A percentile compares a stretch with the other conserved stretches of the same genome.
Conservation (phyloP, 768 basidiomycete genomes). For the Rubroboletus satanas region DNA sequence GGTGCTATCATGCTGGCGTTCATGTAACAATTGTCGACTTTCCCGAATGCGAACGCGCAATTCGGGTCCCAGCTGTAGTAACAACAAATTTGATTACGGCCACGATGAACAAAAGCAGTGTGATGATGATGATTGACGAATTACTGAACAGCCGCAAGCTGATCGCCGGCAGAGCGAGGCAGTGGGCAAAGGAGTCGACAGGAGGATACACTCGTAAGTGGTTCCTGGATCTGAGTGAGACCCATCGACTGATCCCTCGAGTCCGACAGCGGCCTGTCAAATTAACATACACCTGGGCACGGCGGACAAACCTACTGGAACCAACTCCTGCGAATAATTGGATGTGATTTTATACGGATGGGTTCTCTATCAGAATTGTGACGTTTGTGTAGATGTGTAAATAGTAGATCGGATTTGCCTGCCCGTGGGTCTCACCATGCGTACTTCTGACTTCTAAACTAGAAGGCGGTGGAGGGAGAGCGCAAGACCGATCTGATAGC, state of each 20-base stretch:
- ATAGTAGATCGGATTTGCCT: not conserved
- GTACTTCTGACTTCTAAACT: not conserved
- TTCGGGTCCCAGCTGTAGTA: not conserved
- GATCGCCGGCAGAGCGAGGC: not conserved
- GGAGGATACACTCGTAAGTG: too few relatives aligned
- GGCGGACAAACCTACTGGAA: too few relatives aligned
- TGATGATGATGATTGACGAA: not conserved
- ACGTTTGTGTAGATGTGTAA: not conserved
- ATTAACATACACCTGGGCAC: too few relatives aligned
- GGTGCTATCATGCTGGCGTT: not conserved
- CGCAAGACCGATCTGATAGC: not conserved
- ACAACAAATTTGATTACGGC: not conserved
- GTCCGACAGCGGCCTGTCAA: too few relatives aligned
- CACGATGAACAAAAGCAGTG: not conserved
- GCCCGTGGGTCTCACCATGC: not conserved
- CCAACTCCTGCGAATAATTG: not conserved
- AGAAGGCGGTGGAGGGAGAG: not conserved
- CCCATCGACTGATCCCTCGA: too few relatives aligned
- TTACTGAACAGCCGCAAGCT: not conserved
- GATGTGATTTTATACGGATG: conserved; percentile 3
- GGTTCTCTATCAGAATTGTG: not conserved
- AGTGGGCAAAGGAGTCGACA: too few relatives aligned
- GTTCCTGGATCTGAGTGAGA: too few relatives aligned
- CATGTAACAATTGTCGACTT: not conserved
- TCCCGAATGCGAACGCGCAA: not conserved